phyloP scores from a whole-genome alignment of 495 filamentous ascomycete genomes.

The Penicillium soppii region DNA sequence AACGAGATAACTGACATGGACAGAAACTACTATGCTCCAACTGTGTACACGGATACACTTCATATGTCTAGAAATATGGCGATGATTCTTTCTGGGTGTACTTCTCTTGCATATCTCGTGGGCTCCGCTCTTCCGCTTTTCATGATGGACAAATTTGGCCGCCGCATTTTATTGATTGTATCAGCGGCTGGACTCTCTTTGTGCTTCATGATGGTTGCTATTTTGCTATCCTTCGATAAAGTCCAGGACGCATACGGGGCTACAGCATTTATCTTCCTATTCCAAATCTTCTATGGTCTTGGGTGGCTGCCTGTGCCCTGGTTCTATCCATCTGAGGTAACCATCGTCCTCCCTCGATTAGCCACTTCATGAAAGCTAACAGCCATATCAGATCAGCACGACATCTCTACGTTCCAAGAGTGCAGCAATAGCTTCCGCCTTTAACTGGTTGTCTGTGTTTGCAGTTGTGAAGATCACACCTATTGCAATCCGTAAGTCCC shows the following conservation, averaged over 20 bases:
- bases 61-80: constrained; percentile 46
- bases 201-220: constrained; percentile 34
- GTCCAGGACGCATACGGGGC: constrained; percentile 25
- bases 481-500: constrained; percentile 38
- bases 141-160: constrained; percentile 47
- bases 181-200: constrained; percentile 40
- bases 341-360: background rate
- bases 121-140: constrained; percentile 26
- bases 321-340: constrained; percentile 64
- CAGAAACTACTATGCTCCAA: constrained; percentile 39
- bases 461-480: constrained; percentile 59
- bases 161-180: constrained; percentile 44
- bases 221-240: constrained; percentile 22
- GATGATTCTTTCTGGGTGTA: constrained; percentile 48
- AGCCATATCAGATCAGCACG: constrained; percentile 34
- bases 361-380: background rate
- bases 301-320: constrained; percentile 43
- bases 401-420: constrained; percentile 18
- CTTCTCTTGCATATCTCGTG: constrained; percentile 28
- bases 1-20: background rate
- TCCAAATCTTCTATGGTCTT: constrained; percentile 43
- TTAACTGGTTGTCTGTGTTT: background rate
- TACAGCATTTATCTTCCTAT: constrained; percentile 41
- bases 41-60: constrained; percentile 47
- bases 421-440: background rate